Evolutionary conservation across 495 filamentous ascomycete genomes (phyloP).

Genomic region (Schizothecium vesticola): DNA sequence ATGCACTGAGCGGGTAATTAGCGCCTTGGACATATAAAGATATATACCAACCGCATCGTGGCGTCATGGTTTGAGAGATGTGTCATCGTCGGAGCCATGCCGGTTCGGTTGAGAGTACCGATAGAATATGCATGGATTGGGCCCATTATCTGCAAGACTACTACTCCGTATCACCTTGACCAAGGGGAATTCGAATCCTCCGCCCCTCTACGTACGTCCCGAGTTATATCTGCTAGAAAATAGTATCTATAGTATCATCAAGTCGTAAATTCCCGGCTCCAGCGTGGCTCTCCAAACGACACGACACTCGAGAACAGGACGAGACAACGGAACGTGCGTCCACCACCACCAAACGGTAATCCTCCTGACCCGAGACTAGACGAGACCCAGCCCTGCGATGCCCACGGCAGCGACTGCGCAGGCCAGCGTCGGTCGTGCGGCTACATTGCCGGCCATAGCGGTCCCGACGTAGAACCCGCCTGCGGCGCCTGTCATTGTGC

Average conservation of each 20-base stretch:
- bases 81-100: not conserved
- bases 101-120: not conserved
- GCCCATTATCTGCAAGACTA: not conserved
- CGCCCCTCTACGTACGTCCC: too few species aligned
- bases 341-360: not conserved
- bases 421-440: slow-evolving; percentile 22
- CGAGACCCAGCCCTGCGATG: slow-evolving; percentile 19
- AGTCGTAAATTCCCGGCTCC: not conserved
- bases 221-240: not conserved
- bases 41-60: not conserved
- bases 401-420: slow-evolving; percentile 21
- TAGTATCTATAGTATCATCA: not conserved
- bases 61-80: not conserved
- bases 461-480: slow-evolving; percentile 29
- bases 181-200: not conserved
- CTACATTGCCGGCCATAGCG: slow-evolving; percentile 12
- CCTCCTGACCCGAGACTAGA: not conserved
- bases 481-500: slow-evolving; percentile 21
- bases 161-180: too few species aligned
- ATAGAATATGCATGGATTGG: not conserved
- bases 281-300: not conserved
- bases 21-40: not conserved
- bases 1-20: not conserved
- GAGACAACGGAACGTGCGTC: not conserved
- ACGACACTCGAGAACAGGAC: not conserved